Percentiles rank a stretch among this genome's conserved stretches.
These are phyloP conservation scores for Coemansia biformis DNA, from an alignment of 192 early-diverging fungal genomes.

Conservation along the genomic window DNA sequence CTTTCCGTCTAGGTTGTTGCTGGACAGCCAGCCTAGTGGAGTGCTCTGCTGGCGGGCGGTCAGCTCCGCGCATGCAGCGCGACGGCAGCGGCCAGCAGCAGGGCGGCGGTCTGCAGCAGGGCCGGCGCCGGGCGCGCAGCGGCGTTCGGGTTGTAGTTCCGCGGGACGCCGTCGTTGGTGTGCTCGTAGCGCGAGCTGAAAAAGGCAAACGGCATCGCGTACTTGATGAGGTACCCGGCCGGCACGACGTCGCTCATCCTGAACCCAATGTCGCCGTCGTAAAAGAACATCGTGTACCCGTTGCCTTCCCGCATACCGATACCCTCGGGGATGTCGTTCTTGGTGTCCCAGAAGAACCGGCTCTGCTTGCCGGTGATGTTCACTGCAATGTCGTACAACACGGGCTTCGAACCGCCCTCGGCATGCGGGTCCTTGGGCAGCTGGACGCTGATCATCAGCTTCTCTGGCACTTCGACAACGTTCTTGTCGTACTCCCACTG, in stretches of 20 bases:
- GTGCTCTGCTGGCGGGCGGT: too few species aligned
- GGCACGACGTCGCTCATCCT: conserved; percentile 49
- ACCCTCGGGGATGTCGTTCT: conserved; percentile 50
- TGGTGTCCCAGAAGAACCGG: conserved; percentile 49
- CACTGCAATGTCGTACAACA: conserved; percentile 46
- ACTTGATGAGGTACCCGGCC: conserved; percentile 46
- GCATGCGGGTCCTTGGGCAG: conserved; percentile 46
- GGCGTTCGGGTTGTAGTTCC: conserved; percentile 43
- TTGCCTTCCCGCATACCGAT: conserved; percentile 50
- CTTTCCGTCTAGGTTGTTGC: too few species aligned
- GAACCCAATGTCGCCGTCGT: conserved; percentile 50
- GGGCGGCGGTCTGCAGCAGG: not conserved
- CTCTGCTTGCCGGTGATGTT: conserved; percentile 43
- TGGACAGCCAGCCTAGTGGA: too few species aligned
- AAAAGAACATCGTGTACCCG: conserved; percentile 51
- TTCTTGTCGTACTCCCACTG: conserved; percentile 52
- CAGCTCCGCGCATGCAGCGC: too few species aligned
- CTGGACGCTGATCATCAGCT: conserved; percentile 51
- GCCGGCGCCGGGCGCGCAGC: conserved; percentile 19
- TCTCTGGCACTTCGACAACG: conserved; percentile 44
- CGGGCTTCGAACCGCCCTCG: conserved; percentile 30
- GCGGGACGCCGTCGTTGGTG: conserved; percentile 49
- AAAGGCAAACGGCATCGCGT: conserved; percentile 51
- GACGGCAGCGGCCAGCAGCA: conserved; percentile 4
- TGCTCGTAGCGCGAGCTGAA: conserved; percentile 45